These are phyloP conservation scores for Tremellales sp. DNA, from an alignment of 1,284 basidiomycete species.

Conservation along the genomic window DNA sequence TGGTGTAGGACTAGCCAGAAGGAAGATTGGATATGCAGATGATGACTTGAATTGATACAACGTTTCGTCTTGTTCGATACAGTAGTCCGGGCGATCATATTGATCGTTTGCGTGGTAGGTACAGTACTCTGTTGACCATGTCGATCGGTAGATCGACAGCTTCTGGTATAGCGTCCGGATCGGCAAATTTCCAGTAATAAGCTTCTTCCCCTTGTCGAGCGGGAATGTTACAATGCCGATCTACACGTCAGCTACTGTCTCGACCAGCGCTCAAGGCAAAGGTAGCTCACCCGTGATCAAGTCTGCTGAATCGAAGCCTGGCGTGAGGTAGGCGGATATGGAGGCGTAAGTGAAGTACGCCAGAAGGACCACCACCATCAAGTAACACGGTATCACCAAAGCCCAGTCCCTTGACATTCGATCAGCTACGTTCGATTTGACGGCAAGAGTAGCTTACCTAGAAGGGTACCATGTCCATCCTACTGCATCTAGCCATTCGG, in stretches of 20 bases:
- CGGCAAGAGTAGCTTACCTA: conserved; percentile 54
- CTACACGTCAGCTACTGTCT: background rate
- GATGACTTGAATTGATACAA: background rate
- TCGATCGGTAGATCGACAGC: conserved; percentile 77
- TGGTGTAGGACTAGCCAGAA: background rate
- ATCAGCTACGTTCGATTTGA: background rate
- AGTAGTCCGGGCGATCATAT: no score
- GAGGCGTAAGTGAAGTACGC: conserved; percentile 75
- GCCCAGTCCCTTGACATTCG: conserved; percentile 69
- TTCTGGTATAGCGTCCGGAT: conserved; percentile 56
- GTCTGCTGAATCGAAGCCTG: conserved; percentile 61
- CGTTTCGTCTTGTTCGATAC: no score
- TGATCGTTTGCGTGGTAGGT: conserved; percentile 31
- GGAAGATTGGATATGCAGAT: no score
- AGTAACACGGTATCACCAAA: conserved; percentile 74
- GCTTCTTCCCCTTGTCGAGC: background rate
- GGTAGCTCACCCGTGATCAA: conserved; percentile 59
- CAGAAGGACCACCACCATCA: conserved; percentile 65
- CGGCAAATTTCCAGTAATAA: conserved; percentile 32
- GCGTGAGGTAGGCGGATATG: conserved; percentile 66
- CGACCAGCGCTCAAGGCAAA: no score
- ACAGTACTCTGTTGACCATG: conserved; percentile 68
- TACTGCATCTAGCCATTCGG: conserved; percentile 56
- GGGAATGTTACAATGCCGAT: background rate
- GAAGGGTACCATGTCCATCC: conserved; percentile 84